Evolutionary conservation across 2,329 filamentous ascomycete genomes (phyloP).

Genomic region (Graphilbum fragrans): DNA sequence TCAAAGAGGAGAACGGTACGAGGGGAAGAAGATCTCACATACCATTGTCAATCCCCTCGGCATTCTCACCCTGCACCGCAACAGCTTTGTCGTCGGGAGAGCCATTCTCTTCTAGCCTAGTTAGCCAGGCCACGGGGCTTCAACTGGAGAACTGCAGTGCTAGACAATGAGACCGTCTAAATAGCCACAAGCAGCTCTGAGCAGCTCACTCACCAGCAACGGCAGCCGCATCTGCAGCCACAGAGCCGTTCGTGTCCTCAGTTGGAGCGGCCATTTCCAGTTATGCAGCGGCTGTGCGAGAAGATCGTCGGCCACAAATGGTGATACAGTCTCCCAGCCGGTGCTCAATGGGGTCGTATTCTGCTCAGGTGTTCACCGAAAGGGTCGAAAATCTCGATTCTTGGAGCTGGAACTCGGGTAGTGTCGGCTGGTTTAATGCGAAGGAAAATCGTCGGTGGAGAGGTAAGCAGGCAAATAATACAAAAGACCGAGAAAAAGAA

Average conservation of each 20-base stretch:
- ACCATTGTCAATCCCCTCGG: constrained; percentile 19
- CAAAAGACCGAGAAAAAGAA: no score
- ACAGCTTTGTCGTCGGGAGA: constrained; percentile 7
- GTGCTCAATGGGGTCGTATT: no score
- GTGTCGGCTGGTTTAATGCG: no score
- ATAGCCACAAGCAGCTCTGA: background rate
- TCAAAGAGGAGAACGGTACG: background rate
- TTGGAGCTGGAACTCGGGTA: no score
- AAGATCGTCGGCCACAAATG: background rate
- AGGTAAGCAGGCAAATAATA: no score
- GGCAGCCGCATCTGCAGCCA: background rate
- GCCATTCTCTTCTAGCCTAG: constrained; percentile 3
- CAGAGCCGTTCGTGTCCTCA: background rate
- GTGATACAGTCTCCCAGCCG: background rate
- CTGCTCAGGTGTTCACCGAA: no score
- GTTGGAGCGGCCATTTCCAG: background rate
- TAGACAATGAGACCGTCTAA: no score
- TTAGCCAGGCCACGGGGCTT: no score
- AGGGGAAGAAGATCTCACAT: constrained; percentile 3
- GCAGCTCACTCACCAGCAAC: background rate
- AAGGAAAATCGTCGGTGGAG: no score
- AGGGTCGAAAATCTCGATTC: no score
- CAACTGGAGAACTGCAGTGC: no score
- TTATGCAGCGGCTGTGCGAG: background rate
- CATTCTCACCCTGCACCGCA: constrained; percentile 10